Evolutionary conservation across 2,329 filamentous ascomycete genomes (phyloP), one percentile per base, ranked within the genome.

Genomic region (Hypoxylon rubiginosum): DNA sequence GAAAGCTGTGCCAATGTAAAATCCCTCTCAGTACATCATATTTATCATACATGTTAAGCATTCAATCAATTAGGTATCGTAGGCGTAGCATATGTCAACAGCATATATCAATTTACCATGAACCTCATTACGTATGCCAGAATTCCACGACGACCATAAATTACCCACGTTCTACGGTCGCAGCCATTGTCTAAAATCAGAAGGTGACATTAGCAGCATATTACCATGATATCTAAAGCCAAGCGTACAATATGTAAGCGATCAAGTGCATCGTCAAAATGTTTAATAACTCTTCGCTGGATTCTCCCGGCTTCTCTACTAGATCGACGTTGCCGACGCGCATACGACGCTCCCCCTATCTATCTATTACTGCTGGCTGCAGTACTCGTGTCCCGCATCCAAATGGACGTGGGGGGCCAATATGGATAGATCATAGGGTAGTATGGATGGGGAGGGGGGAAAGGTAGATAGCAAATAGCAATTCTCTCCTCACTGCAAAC

Each of bases 281-380:
- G 32, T 34, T 19, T 64, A 48, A 15, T 59, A 34, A 57, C 57
- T 41, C 34, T 67, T 64, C 62, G 41, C 39, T 68, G 64, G 54
- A 66, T 69, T 69, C 54, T 49, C 39, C 43, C n/a, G 15, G 43
- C 21, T 58, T 43, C 17, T 57, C 57, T 34, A 64, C 54, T 64
- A 66, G 52, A 62, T 59, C 21, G 24, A 49, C 54, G 46, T 55
- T 60, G 64, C 51, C 64, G 54, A 57, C 45, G 50, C 62, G 66
- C 56, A 58, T 51, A 41, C 36, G 50, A 39, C 8, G 48, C 43
- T 32, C 49, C 50, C 19, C 39, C 60, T 66, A 64, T 62, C 66
- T 66, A 17, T 39, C 7, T 39, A 39, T 39, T 41, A 67, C 49
- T 45, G 54, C 55, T 57, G 61, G 55, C 55, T 57, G 61, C 54